Conservation (phyloP, 192 early-diverging fungal genomes). For the Glomus cerebriforme region DNA sequence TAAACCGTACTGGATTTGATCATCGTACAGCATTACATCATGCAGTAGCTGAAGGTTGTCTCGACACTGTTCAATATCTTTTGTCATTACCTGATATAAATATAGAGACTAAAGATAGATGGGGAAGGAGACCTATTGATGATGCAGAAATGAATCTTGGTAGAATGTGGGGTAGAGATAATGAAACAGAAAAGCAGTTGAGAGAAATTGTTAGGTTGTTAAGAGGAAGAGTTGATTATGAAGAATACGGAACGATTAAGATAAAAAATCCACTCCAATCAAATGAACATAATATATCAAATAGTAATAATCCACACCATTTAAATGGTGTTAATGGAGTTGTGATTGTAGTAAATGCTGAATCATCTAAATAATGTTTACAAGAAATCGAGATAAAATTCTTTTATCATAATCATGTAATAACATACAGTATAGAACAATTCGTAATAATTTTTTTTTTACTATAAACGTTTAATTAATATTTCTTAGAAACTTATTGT, state of each 20-base stretch:
- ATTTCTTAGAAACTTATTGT: too few species aligned
- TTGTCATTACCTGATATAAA: constrained; percentile 50
- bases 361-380: too few species aligned
- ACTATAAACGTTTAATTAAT: too few species aligned
- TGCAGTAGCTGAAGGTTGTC: constrained; percentile 52
- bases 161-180: constrained; percentile 24
- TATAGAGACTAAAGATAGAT: constrained; percentile 50
- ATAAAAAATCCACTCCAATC: neutral
- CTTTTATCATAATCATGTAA: too few species aligned
- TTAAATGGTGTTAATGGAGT: neutral
- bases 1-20: constrained; percentile 66
- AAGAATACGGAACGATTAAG: neutral
- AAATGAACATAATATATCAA: neutral
- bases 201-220: constrained; percentile 24
- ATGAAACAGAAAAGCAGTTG: neutral
- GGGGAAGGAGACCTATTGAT: constrained; percentile 58
- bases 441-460: too few species aligned
- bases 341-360: neutral
- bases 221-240: neutral
- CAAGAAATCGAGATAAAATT: too few species aligned
- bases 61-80: constrained; percentile 47
- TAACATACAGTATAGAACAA: too few species aligned
- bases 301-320: neutral
- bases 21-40: constrained; percentile 70
- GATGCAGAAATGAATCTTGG: constrained; percentile 43